Evolutionary conservation across 1,284 basidiomycete genomes (phyloP), one percentile per base, ranked within the genome.

Genomic region (Ganoderma boninense): DNA sequence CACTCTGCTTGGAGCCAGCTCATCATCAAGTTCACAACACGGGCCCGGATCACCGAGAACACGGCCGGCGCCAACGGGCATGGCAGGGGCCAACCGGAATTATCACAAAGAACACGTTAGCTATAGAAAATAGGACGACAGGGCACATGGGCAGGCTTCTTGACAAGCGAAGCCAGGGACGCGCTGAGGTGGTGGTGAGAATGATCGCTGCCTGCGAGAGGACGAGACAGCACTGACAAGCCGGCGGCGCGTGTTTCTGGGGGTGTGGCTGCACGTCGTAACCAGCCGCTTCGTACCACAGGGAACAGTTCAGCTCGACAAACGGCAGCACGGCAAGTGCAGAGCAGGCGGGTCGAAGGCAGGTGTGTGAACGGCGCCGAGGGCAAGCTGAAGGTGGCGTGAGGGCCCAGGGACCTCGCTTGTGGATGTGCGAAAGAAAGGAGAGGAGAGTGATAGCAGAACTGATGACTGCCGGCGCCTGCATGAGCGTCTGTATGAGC

Each of bases 11-110:
- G 57, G 44, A 57, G 13, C 23, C 23, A 52, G 49, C 11, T 52
- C 49, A 52, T 43, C 16, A 6, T 26, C 40, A n/a, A 35, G 42
- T 68, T 68, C 67, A 54, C 67, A 61, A 32, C 63, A 56, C 67
- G 67, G 67, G 26, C n/a, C 38, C 46, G 67, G 67, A 68, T 68
- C 57, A 43, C 67, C 67, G 66, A 62, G n/a, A 35, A 35, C 20
- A 35, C 57, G 32, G 32, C 8, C 29, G 4, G 23, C 54, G 54
- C 26, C 29, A 56, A 56, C 11, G 54, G 23, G 14, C 49, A 52
- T 20, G 23, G 26, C 23, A 52, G 49, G 49, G 49, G 23, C 23
- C 11, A 52, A 6, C 57, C 57, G 20, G 32, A 64, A 52, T 35
- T 46, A 44, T 29, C 44, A 35, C 32, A 49, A 18, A 38, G 35